Percentiles rank a stretch among this genome's conserved stretches.
Evolutionary conservation across 495 filamentous ascomycete species (phyloP).

Genomic region (Hypoxylon cercidicola): DNA sequence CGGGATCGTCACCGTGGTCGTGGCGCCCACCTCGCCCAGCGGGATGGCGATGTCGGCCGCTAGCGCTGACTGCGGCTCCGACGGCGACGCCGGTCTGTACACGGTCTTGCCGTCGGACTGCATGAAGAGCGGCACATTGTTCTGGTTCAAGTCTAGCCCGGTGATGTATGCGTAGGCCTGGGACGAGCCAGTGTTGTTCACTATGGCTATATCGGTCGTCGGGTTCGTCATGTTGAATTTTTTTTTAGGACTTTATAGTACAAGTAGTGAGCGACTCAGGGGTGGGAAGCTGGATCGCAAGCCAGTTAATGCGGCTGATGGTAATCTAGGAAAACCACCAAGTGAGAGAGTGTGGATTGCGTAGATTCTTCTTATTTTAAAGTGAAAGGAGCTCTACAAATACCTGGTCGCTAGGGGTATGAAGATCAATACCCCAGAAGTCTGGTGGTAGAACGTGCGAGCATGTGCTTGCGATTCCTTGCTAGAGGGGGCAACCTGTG

Average conservation of each 20-base stretch:
- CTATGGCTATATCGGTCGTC: conserved; percentile 65
- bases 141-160: conserved; percentile 69
- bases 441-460: conserved; percentile 23
- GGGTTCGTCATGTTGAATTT: conserved; percentile 52
- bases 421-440: not conserved
- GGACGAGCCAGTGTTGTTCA: conserved; percentile 70
- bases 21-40: conserved; percentile 68
- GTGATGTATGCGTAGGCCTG: conserved; percentile 77
- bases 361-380: conserved; percentile 10
- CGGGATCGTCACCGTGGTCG: conserved; percentile 70
- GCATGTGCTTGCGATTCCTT: conserved; percentile 43
- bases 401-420: conserved; percentile 6
- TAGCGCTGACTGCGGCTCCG: conserved; percentile 49
- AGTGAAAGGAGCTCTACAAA: not conserved
- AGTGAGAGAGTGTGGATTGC: conserved; percentile 1
- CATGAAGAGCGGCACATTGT: conserved; percentile 69
- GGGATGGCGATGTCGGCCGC: conserved; percentile 68
- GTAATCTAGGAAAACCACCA: conserved; percentile 1
- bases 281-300: not conserved
- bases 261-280: not conserved
- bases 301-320: conserved; percentile 5
- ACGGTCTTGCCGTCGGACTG: conserved; percentile 62
- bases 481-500: conserved; percentile 35
- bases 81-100: conserved; percentile 49
- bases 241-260: not conserved